phyloP scores from a whole-genome alignment of 2,329 filamentous ascomycete species.

The Sporothrix sp. region DNA sequence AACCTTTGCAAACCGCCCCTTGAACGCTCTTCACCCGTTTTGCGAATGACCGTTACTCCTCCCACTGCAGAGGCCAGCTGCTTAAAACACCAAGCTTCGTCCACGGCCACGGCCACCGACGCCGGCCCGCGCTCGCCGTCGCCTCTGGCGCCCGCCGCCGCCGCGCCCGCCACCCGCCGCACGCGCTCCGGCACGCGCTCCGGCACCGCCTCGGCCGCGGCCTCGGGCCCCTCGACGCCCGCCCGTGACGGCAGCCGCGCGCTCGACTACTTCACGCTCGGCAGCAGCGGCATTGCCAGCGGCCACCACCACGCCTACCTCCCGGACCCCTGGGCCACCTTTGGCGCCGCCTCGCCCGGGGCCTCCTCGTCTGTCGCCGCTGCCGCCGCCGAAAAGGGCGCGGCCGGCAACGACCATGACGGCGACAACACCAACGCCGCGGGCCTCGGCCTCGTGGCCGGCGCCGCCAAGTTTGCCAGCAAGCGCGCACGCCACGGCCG shows the following conservation, averaged over 20 bases:
- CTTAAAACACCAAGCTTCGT: slow-evolving; percentile 26
- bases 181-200: not conserved
- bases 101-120: not conserved
- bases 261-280: slow-evolving; percentile 5
- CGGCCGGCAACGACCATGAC: not conserved
- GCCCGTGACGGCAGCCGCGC: not conserved
- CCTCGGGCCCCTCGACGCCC: not conserved
- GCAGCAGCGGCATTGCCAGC: slow-evolving; percentile 11
- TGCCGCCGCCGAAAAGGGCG: not conserved
- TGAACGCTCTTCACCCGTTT: not conserved
- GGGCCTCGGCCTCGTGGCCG: slow-evolving; percentile 3
- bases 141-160: not conserved
- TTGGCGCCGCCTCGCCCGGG: not conserved
- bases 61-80: slow-evolving; percentile 32
- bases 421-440: not conserved
- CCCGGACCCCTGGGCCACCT: slow-evolving; percentile 11
- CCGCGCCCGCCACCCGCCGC: too few relatives aligned
- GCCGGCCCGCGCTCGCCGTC: not conserved
- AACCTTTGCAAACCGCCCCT: not conserved
- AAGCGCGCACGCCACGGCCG: not conserved
- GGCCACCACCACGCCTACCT: slow-evolving; percentile 11
- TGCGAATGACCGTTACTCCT: slow-evolving; percentile 24
- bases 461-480: slow-evolving; percentile 6
- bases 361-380: not conserved
- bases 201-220: not conserved